Evolutionary conservation across 306 rosid genomes (phyloP).

Genomic region (Medicago arabica): DNA sequence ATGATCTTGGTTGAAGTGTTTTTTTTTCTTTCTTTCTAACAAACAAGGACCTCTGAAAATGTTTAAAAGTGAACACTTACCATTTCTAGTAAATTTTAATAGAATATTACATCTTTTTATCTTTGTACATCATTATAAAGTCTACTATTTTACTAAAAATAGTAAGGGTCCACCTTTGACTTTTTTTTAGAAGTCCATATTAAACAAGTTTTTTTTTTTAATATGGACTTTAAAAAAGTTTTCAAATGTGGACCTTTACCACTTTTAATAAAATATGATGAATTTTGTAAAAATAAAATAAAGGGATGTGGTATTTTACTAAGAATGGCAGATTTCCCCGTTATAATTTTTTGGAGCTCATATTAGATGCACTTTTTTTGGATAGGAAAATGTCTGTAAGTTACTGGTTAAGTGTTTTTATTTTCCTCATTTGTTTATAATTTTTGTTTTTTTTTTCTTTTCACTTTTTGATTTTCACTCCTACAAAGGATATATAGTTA

Average conservation of each 20-base stretch:
- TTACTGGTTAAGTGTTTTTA: neutral
- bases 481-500: neutral
- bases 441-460: neutral
- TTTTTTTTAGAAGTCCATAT: neutral
- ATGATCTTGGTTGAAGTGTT: slow-evolving; percentile 19
- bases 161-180: neutral
- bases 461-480: neutral
- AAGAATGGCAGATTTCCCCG: neutral
- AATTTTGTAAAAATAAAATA: too few relatives aligned
- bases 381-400: neutral
- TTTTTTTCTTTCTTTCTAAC: neutral
- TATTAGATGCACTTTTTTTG: neutral
- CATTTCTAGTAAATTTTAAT: too few relatives aligned
- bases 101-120: too few relatives aligned
- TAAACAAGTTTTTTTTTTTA: too few relatives aligned
- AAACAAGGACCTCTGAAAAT: neutral
- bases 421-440: neutral
- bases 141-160: neutral
- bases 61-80: neutral
- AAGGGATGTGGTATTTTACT: neutral
- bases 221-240: too few relatives aligned
- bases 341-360: neutral
- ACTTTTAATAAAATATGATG: too few relatives aligned
- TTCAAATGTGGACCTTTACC: too few relatives aligned
- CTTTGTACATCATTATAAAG: too few relatives aligned